A percentile compares a stretch with the other conserved stretches of the same genome.
Evolutionary conservation across 2,329 filamentous ascomycete species (phyloP).

Genomic region (Nothomitra cinnamomea): DNA sequence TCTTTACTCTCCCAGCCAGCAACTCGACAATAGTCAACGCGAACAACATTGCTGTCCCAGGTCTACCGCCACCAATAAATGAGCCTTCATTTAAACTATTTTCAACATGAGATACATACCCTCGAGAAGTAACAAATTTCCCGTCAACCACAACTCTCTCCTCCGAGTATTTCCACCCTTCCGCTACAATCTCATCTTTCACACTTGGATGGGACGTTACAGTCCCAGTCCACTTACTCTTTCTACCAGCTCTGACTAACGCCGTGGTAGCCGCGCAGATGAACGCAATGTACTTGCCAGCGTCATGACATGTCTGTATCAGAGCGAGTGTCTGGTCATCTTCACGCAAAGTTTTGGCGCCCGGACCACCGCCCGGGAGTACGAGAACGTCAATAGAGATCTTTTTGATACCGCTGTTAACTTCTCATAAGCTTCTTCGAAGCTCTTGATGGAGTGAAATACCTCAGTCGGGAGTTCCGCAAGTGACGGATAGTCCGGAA

Average conservation of each 20-base stretch:
- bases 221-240: slow-evolving; percentile 10
- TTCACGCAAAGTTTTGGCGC: slow-evolving; percentile 20
- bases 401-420: neutral
- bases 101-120: slow-evolving; percentile 7
- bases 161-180: slow-evolving; percentile 21
- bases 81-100: neutral
- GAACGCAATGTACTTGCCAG: slow-evolving; percentile 19
- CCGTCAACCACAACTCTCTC: slow-evolving; percentile 20
- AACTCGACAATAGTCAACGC: slow-evolving; percentile 22
- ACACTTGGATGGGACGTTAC: slow-evolving; percentile 23
- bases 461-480: slow-evolving; percentile 11
- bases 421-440: neutral
- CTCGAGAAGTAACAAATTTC: slow-evolving; percentile 20
- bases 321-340: slow-evolving; percentile 15
- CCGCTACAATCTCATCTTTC: slow-evolving; percentile 15
- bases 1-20: slow-evolving; percentile 9
- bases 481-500: slow-evolving; percentile 15
- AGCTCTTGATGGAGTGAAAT: slow-evolving; percentile 7
- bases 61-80: slow-evolving; percentile 13
- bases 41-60: slow-evolving; percentile 23
- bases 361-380: slow-evolving; percentile 22
- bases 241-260: slow-evolving; percentile 5
- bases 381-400: slow-evolving; percentile 19
- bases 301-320: slow-evolving; percentile 17
- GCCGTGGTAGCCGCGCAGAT: slow-evolving; percentile 22